These are phyloP conservation scores for Colletotrichum orchidophilum DNA, from an alignment of 2,329 filamentous ascomycete species.

Conservation along the genomic window DNA sequence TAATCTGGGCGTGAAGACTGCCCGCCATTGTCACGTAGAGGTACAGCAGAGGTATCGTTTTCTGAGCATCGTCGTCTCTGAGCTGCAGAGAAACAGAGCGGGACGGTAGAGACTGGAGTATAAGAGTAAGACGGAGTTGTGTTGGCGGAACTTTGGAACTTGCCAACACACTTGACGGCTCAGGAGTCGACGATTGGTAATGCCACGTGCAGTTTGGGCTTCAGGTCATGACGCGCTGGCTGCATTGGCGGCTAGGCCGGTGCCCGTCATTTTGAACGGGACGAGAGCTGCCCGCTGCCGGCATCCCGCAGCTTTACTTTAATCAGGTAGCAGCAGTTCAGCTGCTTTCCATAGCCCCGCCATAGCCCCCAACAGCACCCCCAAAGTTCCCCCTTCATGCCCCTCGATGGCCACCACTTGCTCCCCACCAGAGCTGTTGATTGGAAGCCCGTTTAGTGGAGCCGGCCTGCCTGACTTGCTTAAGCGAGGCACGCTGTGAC, in stretches of 20 bases:
- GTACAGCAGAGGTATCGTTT: neutral
- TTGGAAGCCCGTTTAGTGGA: slow-evolving; percentile 2
- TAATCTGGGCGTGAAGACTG: slow-evolving; percentile 38
- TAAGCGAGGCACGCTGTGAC: slow-evolving; percentile 23
- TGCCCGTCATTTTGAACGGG: neutral
- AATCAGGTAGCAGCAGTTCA: neutral
- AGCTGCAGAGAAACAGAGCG: neutral
- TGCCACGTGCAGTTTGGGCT: slow-evolving; percentile 5
- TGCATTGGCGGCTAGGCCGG: neutral
- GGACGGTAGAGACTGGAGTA: neutral
- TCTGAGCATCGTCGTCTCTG: slow-evolving; percentile 4
- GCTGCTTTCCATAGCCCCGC: neutral
- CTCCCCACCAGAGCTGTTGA: neutral
- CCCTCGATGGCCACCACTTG: neutral
- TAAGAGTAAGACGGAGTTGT: slow-evolving; percentile 4
- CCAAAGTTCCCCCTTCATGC: neutral
- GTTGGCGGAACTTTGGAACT: neutral
- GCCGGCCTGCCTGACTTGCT: neutral
- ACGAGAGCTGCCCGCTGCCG: neutral
- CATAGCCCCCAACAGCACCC: neutral
- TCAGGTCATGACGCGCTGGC: slow-evolving; percentile 21
- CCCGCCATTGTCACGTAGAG: slow-evolving; percentile 12
- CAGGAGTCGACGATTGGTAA: slow-evolving; percentile 5
- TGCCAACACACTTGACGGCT: neutral
- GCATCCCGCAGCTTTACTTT: neutral